Conservation (phyloP, 768 basidiomycete genomes). For the Lactarius sp. region DNA sequence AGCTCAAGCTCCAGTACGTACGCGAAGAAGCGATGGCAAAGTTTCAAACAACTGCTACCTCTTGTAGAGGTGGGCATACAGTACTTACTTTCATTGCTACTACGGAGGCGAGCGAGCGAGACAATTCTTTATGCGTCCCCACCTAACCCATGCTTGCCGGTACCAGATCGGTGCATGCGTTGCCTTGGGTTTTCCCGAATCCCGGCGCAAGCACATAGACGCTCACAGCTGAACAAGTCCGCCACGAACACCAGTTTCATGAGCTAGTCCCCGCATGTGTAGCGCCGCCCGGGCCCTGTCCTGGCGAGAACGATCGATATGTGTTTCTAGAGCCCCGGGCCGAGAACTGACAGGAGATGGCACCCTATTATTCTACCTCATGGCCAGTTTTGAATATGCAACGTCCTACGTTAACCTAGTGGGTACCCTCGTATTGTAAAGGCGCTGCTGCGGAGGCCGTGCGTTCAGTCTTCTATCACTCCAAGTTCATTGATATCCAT, state of each 20-base stretch:
- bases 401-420: not conserved
- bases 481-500: not conserved
- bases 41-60: not conserved
- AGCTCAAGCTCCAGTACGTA: too few relatives aligned
- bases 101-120: not conserved
- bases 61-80: not conserved
- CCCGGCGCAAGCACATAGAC: not conserved
- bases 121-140: not conserved
- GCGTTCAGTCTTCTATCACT: not conserved
- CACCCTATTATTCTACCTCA: not conserved
- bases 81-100: not conserved
- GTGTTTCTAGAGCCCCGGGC: not conserved
- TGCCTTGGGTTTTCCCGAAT: not conserved
- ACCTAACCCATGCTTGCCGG: not conserved
- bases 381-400: not conserved
- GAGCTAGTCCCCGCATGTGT: not conserved
- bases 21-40: not conserved
- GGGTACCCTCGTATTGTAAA: not conserved
- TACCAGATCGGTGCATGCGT: not conserved
- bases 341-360: not conserved
- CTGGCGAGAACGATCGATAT: not conserved
- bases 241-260: not conserved
- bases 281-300: not conserved
- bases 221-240: not conserved
- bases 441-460: not conserved